These are phyloP conservation scores for Fusarium sambucinum DNA, from an alignment of 2,329 filamentous ascomycete genomes.

Conservation along the genomic window DNA sequence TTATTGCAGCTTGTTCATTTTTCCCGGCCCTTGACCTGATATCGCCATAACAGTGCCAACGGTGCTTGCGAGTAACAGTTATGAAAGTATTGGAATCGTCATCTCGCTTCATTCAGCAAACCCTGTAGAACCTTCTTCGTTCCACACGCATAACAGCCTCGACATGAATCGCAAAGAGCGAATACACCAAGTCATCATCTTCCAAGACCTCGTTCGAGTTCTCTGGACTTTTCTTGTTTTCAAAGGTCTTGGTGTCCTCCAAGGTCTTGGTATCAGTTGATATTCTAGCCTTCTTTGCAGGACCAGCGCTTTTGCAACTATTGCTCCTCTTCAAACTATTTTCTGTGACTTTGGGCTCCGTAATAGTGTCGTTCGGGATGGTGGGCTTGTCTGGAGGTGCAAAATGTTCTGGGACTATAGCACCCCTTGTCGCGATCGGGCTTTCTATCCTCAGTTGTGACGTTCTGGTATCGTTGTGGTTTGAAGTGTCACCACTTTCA, in stretches of 20 bases:
- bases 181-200: neutral
- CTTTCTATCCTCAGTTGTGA: neutral
- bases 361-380: neutral
- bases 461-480: neutral
- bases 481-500: neutral
- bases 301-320: neutral
- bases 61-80: neutral
- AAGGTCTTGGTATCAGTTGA: neutral
- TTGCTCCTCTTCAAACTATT: neutral
- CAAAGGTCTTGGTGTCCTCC: neutral
- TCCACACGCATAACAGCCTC: neutral
- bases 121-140: neutral
- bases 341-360: neutral
- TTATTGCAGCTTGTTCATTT: too few relatives aligned
- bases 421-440: neutral
- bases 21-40: neutral
- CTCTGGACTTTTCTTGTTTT: neutral
- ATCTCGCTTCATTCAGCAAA: neutral
- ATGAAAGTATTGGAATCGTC: neutral
- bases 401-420: neutral
- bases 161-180: neutral
- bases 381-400: neutral
- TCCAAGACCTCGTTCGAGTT: neutral
- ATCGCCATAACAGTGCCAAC: neutral
- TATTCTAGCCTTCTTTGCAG: neutral